Evolutionary conservation across 768 basidiomycete species (phyloP).

Genomic region (Tricholoma saponaceum): DNA sequence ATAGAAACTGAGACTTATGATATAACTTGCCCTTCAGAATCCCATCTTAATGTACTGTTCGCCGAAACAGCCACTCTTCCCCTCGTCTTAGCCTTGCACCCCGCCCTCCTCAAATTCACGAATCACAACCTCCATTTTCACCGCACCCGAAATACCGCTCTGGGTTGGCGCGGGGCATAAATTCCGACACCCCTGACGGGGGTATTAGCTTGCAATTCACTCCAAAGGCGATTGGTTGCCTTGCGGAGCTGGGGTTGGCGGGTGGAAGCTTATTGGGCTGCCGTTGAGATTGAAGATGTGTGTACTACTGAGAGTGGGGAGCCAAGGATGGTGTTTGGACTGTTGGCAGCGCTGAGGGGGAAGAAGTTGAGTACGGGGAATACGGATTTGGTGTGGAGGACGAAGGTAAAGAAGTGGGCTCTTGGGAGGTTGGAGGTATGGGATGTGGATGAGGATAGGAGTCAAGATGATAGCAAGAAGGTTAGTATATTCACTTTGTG

Average conservation of each 20-base stretch:
- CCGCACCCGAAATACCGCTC: constrained; percentile 40
- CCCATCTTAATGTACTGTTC: constrained; percentile 32
- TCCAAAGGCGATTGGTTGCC: constrained; percentile 50
- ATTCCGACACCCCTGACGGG: constrained; percentile 25
- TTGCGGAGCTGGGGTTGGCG: constrained; percentile 67
- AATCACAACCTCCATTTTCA: constrained; percentile 33
- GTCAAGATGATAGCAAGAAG: constrained; percentile 15
- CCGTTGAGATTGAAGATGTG: constrained; percentile 55
- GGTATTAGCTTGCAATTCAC: constrained; percentile 33
- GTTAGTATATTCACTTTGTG: neutral
- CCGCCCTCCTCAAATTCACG: constrained; percentile 36
- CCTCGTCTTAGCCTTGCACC: constrained; percentile 22
- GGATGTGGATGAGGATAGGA: constrained; percentile 32
- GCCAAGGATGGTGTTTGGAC: constrained; percentile 38
- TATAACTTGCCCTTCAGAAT: constrained; percentile 19
- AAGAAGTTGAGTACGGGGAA: constrained; percentile 44
- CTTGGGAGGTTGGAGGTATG: constrained; percentile 37
- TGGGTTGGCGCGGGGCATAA: constrained; percentile 54
- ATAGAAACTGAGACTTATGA: no score
- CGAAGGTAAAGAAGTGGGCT: constrained; percentile 48
- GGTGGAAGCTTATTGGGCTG: constrained; percentile 68
- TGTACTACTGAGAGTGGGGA: constrained; percentile 34
- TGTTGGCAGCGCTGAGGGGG: constrained; percentile 47
- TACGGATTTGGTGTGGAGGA: constrained; percentile 57
- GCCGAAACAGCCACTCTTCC: constrained; percentile 26